Percentiles rank a stretch among this genome's conserved stretches.
phyloP scores from a whole-genome alignment of 345 rosid genomes.

The Combretum micranthum region DNA sequence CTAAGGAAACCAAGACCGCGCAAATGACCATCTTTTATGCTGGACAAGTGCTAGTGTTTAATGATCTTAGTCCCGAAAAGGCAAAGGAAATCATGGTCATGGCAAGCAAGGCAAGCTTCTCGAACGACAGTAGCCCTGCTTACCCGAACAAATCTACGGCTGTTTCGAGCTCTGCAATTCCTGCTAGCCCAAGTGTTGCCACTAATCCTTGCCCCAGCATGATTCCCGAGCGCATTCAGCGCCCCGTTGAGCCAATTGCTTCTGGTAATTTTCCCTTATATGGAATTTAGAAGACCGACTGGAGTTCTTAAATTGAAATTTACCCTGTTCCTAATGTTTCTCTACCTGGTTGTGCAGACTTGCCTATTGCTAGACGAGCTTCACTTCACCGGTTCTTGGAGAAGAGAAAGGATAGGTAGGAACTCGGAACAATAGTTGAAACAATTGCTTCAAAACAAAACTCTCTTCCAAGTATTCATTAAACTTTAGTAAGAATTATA shows the following conservation, averaged over 20 bases:
- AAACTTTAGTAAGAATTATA: neutral
- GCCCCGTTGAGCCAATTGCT: constrained; percentile 28
- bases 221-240: constrained; percentile 30
- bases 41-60: constrained; percentile 68
- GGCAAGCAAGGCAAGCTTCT: constrained; percentile 44
- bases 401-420: constrained; percentile 86
- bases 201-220: constrained; percentile 12
- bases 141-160: neutral
- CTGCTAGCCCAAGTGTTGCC: neutral
- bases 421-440: neutral
- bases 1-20: constrained; percentile 33
- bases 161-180: constrained; percentile 5
- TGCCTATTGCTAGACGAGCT: constrained; percentile 92
- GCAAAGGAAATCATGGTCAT: constrained; percentile 65
- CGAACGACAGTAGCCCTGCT: constrained; percentile 21
- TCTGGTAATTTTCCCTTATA: constrained; percentile 36
- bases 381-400: constrained; percentile 89
- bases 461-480: neutral
- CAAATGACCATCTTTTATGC: constrained; percentile 83
- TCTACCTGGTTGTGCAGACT: constrained; percentile 33
- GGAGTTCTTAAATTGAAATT: neutral
- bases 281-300: neutral
- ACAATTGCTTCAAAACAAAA: neutral
- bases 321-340: neutral
- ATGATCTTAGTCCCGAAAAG: constrained; percentile 63